Conservation (phyloP, 805 yeast species). For the Saturnispora silvae region DNA sequence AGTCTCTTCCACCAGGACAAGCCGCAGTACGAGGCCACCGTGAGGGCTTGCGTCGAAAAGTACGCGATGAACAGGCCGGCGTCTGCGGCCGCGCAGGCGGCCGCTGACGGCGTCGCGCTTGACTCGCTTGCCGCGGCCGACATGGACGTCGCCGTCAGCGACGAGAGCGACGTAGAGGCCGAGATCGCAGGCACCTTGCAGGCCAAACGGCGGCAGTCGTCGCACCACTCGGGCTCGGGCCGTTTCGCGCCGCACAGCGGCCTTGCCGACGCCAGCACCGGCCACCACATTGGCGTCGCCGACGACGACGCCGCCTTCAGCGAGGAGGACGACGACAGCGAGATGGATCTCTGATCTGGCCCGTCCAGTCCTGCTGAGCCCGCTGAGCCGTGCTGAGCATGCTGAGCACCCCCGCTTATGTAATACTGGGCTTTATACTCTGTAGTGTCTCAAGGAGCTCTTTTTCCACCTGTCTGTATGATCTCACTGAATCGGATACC, state of each 20-base stretch:
- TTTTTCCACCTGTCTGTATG: no score
- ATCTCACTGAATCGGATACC: no score
- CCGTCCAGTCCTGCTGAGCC: no score
- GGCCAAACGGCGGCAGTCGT: slow-evolving; percentile 6
- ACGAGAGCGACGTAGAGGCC: slow-evolving; percentile 4
- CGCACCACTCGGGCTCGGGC: slow-evolving; percentile 1
- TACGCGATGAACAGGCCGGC: slow-evolving; percentile 43
- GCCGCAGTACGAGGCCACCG: slow-evolving; percentile 53
- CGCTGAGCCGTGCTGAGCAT: not conserved
- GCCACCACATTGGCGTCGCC: not conserved
- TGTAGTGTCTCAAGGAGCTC: no score
- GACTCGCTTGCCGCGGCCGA: not conserved
- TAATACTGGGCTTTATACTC: no score
- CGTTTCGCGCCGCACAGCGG: not conserved
- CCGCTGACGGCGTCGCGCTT: not conserved
- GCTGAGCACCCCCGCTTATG: no score
- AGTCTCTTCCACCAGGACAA: slow-evolving; percentile 63
- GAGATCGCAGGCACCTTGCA: slow-evolving; percentile 3
- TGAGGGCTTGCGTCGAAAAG: slow-evolving; percentile 59
- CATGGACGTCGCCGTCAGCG: not conserved
- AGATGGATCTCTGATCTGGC: not conserved
- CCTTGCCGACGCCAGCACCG: not conserved
- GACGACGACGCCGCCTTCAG: not conserved
- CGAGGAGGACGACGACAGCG: not conserved
- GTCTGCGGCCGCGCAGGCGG: slow-evolving; percentile 1